Conservation (phyloP, 345 rosid genomes). For the Conringia planisiliqua region DNA sequence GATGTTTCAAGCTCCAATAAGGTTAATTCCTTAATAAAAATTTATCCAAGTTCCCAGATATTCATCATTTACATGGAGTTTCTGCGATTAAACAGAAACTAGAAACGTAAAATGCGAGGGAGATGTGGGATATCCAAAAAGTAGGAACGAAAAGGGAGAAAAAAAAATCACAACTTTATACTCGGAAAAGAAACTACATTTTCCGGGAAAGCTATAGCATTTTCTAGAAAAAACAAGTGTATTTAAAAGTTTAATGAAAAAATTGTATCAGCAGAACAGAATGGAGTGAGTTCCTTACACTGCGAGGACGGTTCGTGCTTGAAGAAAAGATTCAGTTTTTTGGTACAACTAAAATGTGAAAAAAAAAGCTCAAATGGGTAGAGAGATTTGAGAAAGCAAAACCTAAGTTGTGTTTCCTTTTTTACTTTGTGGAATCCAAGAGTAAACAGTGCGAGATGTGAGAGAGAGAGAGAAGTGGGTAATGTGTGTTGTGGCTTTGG, state of each 20-base stretch:
- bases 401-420: constrained; percentile 9
- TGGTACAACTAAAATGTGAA: constrained; percentile 4
- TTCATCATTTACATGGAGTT: not conserved
- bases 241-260: not conserved
- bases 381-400: constrained; percentile 22
- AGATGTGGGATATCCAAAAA: not conserved
- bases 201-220: constrained; percentile 17
- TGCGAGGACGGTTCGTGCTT: constrained; percentile 4
- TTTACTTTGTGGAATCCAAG: constrained; percentile 23
- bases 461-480: constrained; percentile 25
- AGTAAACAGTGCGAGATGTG: constrained; percentile 7
- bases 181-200: constrained; percentile 19
- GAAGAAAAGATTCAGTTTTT: constrained; percentile 6
- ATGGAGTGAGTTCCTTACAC: constrained; percentile 16
- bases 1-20: not conserved
- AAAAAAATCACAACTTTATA: constrained; percentile 7
- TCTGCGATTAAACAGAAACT: not conserved
- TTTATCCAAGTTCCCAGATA: not conserved
- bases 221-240: constrained; percentile 11
- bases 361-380: not conserved
- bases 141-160: not conserved
- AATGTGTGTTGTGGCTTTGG: constrained; percentile 34
- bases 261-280: not conserved
- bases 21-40: too few relatives aligned
- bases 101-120: not conserved